Evolutionary conservation across 768 basidiomycete genomes (phyloP).

Genomic region (Amanita pseudoporphyria): DNA sequence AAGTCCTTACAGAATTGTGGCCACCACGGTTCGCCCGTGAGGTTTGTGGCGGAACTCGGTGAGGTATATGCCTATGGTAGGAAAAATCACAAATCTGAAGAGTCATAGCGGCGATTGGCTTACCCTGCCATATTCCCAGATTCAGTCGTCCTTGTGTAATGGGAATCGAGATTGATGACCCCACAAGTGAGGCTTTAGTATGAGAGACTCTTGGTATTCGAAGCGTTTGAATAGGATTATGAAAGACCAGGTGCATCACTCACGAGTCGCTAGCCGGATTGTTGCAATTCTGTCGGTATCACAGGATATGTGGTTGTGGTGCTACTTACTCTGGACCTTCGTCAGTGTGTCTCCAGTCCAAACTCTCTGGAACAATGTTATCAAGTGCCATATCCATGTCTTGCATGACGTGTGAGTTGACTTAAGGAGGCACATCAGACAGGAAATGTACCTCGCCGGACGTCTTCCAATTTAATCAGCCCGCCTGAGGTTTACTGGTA

Average conservation of each 20-base stretch:
- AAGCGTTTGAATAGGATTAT: background rate
- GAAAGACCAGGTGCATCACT: slow-evolving; percentile 16
- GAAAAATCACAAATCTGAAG: background rate
- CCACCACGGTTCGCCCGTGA: slow-evolving; percentile 64
- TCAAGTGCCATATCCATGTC: slow-evolving; percentile 97
- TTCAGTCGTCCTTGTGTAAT: slow-evolving; percentile 72
- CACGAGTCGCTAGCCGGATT: slow-evolving; percentile 60
- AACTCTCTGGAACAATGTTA: slow-evolving; percentile 72
- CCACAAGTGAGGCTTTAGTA: slow-evolving; percentile 81
- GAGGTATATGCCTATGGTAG: slow-evolving; percentile 63
- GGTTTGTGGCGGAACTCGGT: slow-evolving; percentile 70
- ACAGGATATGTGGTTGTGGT: background rate
- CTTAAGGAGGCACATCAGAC: background rate
- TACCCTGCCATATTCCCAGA: slow-evolving; percentile 91
- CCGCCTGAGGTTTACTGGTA: background rate
- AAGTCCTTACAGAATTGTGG: slow-evolving; percentile 62
- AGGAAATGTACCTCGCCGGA: slow-evolving; percentile 29
- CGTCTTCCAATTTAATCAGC: slow-evolving; percentile 20
- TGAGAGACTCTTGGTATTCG: slow-evolving; percentile 61
- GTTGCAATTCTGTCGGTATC: slow-evolving; percentile 1
- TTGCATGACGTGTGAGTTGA: slow-evolving; percentile 16
- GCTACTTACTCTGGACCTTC: slow-evolving; percentile 81
- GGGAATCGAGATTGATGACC: slow-evolving; percentile 73
- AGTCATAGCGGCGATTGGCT: slow-evolving; percentile 5
- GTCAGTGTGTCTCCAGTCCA: slow-evolving; percentile 80